These are phyloP conservation scores for Leccinellum rugosiceps DNA, from an alignment of 768 basidiomycete genomes.

Conservation along the genomic window DNA sequence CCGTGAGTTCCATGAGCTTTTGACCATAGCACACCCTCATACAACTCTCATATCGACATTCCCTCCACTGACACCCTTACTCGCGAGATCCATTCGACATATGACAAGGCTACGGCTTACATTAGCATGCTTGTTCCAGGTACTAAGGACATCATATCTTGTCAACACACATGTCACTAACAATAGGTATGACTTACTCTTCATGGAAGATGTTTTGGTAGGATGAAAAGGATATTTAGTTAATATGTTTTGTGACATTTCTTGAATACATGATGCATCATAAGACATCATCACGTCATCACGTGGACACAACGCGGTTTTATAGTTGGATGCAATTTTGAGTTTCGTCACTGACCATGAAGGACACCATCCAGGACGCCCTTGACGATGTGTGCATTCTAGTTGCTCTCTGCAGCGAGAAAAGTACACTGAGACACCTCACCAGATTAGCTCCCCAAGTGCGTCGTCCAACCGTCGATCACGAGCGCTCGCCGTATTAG, in stretches of 20 bases:
- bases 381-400: conserved; percentile 60
- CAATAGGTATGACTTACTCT: neutral
- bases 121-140: neutral
- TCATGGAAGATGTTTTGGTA: neutral
- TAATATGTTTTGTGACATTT: no score
- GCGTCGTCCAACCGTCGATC: conserved; percentile 50
- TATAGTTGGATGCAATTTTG: neutral
- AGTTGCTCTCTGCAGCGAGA: neutral
- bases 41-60: neutral
- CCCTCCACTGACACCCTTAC: neutral
- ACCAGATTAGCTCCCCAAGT: conserved; percentile 62
- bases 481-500: conserved; percentile 54
- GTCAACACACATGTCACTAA: neutral
- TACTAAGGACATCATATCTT: neutral
- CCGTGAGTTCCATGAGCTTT: neutral
- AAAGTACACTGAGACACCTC: conserved; percentile 11
- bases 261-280: no score
- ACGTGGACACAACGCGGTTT: conserved; percentile 16
- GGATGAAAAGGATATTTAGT: no score
- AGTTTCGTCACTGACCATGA: conserved; percentile 28
- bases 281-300: neutral
- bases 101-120: neutral
- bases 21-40: neutral
- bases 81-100: neutral
- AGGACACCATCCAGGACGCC: conserved; percentile 51